Conservation (phyloP, 371 early-diverging fungal genomes). For the Syncephalastrum sp. region DNA sequence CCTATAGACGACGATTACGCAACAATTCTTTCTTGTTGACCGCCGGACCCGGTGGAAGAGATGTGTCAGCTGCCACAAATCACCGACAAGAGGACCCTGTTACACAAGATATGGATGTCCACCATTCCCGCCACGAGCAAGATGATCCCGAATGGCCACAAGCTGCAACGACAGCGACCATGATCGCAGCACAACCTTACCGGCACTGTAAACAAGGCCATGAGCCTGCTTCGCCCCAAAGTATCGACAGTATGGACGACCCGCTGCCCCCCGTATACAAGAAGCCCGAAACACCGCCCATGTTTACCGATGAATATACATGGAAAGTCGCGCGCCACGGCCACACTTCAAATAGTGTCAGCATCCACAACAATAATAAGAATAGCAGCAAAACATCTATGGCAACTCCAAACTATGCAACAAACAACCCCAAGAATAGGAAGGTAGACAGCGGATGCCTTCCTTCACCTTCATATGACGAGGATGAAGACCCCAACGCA, state of each 20-base stretch:
- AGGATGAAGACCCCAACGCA: too few relatives aligned
- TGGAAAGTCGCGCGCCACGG: too few relatives aligned
- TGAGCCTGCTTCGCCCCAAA: conserved; percentile 23
- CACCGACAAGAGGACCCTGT: neutral
- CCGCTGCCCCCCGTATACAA: conserved; percentile 16
- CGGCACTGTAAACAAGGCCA: conserved; percentile 8
- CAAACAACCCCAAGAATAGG: too few relatives aligned
- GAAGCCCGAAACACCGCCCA: too few relatives aligned
- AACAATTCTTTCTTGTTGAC: conserved; percentile 35
- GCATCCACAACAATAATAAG: too few relatives aligned
- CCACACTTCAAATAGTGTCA: too few relatives aligned
- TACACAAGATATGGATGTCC: neutral
- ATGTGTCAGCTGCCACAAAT: neutral
- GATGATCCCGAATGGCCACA: neutral
- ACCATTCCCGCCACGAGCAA: neutral
- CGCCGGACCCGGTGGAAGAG: neutral
- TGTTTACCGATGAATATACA: too few relatives aligned
- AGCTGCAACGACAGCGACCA: neutral
- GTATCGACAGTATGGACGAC: conserved; percentile 4
- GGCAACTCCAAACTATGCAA: too few relatives aligned
- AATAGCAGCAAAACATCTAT: too few relatives aligned
- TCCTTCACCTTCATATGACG: too few relatives aligned
- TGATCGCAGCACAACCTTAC: conserved; percentile 2
- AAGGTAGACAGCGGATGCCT: too few relatives aligned
- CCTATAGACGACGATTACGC: conserved; percentile 8